Conservation (phyloP, 306 rosid species). For the Castanea mollissima region DNA sequence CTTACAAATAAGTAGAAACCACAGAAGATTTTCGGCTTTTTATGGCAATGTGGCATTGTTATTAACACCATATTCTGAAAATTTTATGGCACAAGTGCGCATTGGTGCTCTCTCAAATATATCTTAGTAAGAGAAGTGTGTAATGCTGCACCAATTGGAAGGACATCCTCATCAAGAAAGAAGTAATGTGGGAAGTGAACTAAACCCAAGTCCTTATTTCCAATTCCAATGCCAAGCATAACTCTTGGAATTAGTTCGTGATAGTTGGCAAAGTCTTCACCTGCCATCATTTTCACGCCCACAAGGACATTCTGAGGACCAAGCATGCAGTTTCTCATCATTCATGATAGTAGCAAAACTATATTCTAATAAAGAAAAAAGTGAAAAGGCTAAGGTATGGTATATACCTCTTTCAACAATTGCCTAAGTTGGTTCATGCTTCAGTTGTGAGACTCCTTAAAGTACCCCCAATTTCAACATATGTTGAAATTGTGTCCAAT, state of each 20-base stretch:
- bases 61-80: too few relatives aligned
- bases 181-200: constrained; percentile 59
- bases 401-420: constrained; percentile 53
- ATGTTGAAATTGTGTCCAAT: constrained; percentile 46
- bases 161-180: constrained; percentile 67
- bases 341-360: constrained; percentile 10
- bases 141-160: constrained; percentile 63
- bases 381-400: constrained; percentile 7
- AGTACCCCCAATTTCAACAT: constrained; percentile 64
- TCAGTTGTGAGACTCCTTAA: constrained; percentile 70
- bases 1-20: too few relatives aligned
- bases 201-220: constrained; percentile 63
- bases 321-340: constrained; percentile 59
- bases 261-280: constrained; percentile 68
- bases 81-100: too few relatives aligned
- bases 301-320: constrained; percentile 55
- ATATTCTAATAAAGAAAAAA: background rate
- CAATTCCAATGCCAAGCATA: constrained; percentile 51
- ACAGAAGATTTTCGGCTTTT: too few relatives aligned
- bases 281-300: constrained; percentile 49
- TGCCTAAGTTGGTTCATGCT: constrained; percentile 49
- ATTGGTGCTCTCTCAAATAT: too few relatives aligned
- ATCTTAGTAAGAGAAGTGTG: too few relatives aligned
- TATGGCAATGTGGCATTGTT: too few relatives aligned
- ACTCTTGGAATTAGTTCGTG: constrained; percentile 58